Evolutionary conservation across 768 basidiomycete genomes (phyloP).

Genomic region (Kondoa subrosea): DNA sequence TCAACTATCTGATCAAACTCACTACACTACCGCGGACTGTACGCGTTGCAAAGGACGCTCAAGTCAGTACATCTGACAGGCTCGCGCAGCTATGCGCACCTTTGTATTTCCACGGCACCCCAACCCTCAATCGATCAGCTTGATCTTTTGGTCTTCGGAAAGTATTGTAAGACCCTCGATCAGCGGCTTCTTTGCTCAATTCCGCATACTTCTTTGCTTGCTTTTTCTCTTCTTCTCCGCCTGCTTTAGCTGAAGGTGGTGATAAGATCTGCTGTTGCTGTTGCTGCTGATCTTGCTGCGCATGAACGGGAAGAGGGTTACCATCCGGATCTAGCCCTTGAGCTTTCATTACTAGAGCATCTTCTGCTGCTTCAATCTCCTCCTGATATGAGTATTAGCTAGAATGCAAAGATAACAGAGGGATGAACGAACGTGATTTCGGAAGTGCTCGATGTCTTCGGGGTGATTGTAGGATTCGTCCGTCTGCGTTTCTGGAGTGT

Average conservation of each 20-base stretch:
- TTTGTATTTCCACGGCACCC: slow-evolving; percentile 27
- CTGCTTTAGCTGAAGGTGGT: not conserved
- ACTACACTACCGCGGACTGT: not conserved
- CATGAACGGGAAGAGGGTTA: not conserved
- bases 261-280: not conserved
- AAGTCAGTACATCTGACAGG: too few relatives aligned
- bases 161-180: slow-evolving; percentile 23
- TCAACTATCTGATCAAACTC: too few relatives aligned
- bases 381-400: not conserved
- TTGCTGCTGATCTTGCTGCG: not conserved
- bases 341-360: slow-evolving; percentile 40
- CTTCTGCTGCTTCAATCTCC: slow-evolving; percentile 40
- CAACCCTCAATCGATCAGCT: slow-evolving; percentile 24
- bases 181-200: slow-evolving; percentile 20
- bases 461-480: slow-evolving; percentile 87
- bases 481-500: slow-evolving; percentile 91
- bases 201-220: slow-evolving; percentile 25
- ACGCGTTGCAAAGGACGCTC: too few relatives aligned
- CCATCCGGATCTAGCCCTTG: slow-evolving; percentile 3
- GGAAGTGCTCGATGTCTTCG: slow-evolving; percentile 71
- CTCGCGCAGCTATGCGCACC: too few relatives aligned
- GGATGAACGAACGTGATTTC: slow-evolving; percentile 44
- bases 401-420: not conserved
- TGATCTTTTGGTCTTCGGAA: slow-evolving; percentile 26
- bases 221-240: slow-evolving; percentile 16